Evolutionary conservation across 2,329 filamentous ascomycete genomes (phyloP).

Genomic region (Elsinoe necatrix): DNA sequence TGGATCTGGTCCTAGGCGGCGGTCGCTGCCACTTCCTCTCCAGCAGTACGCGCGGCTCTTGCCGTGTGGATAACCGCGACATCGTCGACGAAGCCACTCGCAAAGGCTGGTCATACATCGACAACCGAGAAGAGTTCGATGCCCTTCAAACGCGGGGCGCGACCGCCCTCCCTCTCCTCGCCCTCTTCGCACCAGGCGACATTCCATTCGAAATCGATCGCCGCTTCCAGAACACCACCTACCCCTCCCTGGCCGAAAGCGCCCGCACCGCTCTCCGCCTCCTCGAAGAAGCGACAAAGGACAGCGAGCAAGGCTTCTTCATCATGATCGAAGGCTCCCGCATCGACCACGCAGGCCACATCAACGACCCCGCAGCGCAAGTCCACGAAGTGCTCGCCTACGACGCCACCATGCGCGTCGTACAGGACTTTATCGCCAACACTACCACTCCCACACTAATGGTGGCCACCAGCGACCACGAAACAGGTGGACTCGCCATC

Average conservation of each 20-base stretch:
- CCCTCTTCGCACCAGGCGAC: constrained; percentile 72
- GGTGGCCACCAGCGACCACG: constrained; percentile 88
- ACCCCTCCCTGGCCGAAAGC: constrained; percentile 90
- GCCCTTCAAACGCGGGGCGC: constrained; percentile 55
- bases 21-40: constrained; percentile 89
- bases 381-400: constrained; percentile 88
- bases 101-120: constrained; percentile 66
- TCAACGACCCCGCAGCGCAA: constrained; percentile 48
- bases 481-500: constrained; percentile 80
- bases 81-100: constrained; percentile 64
- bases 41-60: constrained; percentile 72
- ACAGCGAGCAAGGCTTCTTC: constrained; percentile 91
- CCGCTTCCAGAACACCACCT: constrained; percentile 64
- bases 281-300: constrained; percentile 69
- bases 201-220: constrained; percentile 94
- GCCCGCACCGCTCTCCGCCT: constrained; percentile 69
- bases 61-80: constrained; percentile 69
- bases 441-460: constrained; percentile 68
- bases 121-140: constrained; percentile 67
- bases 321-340: constrained; percentile 96
- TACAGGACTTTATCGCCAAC: constrained; percentile 73
- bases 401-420: constrained; percentile 73
- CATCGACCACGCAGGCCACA: constrained; percentile 83
- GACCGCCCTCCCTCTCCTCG: constrained; percentile 72
- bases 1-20: constrained; percentile 88